Percentiles rank a stretch among this genome's conserved stretches.
These are phyloP conservation scores for Blastobotrys aristatus DNA, from an alignment of 1,139 yeast species.

Conservation along the genomic window DNA sequence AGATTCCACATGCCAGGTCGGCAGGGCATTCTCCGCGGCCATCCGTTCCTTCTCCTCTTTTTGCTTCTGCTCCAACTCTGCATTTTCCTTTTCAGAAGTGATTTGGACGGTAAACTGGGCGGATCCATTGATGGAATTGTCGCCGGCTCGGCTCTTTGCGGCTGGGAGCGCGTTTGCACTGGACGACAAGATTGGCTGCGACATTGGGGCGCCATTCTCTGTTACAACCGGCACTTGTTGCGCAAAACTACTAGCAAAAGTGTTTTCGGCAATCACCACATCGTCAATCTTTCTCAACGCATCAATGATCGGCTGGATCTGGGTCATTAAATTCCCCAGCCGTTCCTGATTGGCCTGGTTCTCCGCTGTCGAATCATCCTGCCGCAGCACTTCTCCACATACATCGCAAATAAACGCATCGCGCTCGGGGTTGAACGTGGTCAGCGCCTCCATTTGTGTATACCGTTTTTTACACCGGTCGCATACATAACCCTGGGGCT, in stretches of 20 bases:
- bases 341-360: conserved; percentile 78
- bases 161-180: conserved; percentile 35
- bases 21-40: conserved; percentile 86
- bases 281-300: conserved; percentile 84
- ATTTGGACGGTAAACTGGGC: conserved; percentile 87
- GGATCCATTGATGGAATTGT: conserved; percentile 18
- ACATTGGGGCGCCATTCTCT: neutral
- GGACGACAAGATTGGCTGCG: conserved; percentile 23
- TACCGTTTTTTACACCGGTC: conserved; percentile 79
- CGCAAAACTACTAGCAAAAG: conserved; percentile 73
- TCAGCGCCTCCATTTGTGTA: conserved; percentile 81
- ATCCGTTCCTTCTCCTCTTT: conserved; percentile 54
- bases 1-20: conserved; percentile 91
- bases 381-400: conserved; percentile 63
- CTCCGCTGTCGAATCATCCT: conserved; percentile 84
- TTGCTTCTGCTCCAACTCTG: conserved; percentile 49
- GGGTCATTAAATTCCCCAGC: conserved; percentile 78
- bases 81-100: conserved; percentile 83
- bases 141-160: conserved; percentile 13
- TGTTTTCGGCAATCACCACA: conserved; percentile 76
- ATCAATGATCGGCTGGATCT: conserved; percentile 82
- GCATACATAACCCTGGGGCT: conserved; percentile 92
- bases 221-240: conserved; percentile 68
- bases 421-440: conserved; percentile 71
- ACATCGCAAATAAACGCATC: conserved; percentile 80